A percentile compares a stretch with the other conserved stretches of the same genome.
Evolutionary conservation across 768 basidiomycete species (phyloP).

Genomic region (Chalciporus sphaerocephalus): DNA sequence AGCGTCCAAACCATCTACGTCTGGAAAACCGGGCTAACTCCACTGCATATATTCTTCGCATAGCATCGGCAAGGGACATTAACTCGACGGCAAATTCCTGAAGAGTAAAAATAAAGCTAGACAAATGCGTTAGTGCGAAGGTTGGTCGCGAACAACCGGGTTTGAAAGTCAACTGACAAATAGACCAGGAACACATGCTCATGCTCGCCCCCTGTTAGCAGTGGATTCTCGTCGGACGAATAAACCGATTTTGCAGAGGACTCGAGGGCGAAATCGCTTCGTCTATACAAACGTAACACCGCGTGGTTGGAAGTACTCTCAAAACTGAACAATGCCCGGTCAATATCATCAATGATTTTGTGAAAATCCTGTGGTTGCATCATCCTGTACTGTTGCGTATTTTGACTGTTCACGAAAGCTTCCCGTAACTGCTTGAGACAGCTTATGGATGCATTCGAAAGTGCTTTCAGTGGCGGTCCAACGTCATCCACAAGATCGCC

Average conservation of each 20-base stretch:
- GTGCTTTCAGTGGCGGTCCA: conserved; percentile 67
- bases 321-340: conserved; percentile 65
- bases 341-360: conserved; percentile 60
- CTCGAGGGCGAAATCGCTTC: conserved; percentile 35
- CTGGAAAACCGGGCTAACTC: conserved; percentile 46
- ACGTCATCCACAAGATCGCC: conserved; percentile 76
- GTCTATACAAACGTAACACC: conserved; percentile 68
- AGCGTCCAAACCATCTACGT: conserved; percentile 40
- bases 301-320: conserved; percentile 84
- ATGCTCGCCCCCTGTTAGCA: conserved; percentile 50
- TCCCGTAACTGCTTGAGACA: conserved; percentile 62
- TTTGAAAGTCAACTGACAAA: conserved; percentile 65
- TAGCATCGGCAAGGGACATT: conserved; percentile 75
- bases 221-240: conserved; percentile 29
- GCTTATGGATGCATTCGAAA: conserved; percentile 56
- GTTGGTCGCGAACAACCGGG: not conserved
- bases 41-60: conserved; percentile 70
- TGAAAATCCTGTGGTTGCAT: conserved; percentile 58
- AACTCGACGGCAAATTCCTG: conserved; percentile 92
- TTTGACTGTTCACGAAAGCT: conserved; percentile 49
- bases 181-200: conserved; percentile 88
- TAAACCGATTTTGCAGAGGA: conserved; percentile 12
- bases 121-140: conserved; percentile 9
- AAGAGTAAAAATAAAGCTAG: conserved; percentile 90
- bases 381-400: conserved; percentile 29